Conservation (phyloP, 257 asterid species). For the Henckelia pumila region DNA sequence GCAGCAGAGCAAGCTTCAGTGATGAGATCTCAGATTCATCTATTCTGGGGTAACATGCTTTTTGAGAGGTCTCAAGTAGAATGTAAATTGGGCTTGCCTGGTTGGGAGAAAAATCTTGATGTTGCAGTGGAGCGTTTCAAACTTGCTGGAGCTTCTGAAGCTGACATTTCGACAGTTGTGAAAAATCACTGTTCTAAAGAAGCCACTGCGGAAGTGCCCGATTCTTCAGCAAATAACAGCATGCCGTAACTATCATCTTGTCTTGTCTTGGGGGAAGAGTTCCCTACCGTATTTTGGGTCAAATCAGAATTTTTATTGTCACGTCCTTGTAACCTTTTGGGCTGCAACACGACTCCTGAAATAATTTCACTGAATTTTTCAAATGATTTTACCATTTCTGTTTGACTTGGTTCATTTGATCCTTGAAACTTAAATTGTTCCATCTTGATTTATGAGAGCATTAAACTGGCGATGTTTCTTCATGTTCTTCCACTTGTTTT, state of each 20-base stretch:
- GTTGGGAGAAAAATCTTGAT: conserved; percentile 83
- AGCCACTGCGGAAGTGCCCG: conserved; percentile 28
- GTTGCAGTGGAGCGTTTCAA: conserved; percentile 73
- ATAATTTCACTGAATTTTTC: conserved; percentile 22
- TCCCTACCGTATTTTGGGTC: conserved; percentile 8
- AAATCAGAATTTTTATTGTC: conserved; percentile 23
- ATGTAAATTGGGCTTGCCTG: conserved; percentile 61
- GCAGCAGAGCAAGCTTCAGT: conserved; percentile 83
- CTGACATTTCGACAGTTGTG: conserved; percentile 69
- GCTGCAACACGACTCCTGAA: conserved; percentile 27
- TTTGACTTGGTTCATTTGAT: conserved; percentile 8
- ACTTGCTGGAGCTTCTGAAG: conserved; percentile 95
- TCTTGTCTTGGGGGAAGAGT: not conserved
- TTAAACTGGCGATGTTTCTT: not conserved
- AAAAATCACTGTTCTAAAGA: conserved; percentile 83
- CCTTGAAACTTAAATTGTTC: conserved; percentile 1
- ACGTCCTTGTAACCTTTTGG: conserved; percentile 21
- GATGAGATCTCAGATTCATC: conserved; percentile 90
- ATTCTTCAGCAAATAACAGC: not conserved
- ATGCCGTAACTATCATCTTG: not conserved
- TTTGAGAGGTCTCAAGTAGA: conserved; percentile 91
- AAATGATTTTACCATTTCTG: conserved; percentile 21
- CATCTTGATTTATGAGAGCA: conserved; percentile 24
- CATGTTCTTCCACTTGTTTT: not conserved
- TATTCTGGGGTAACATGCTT: conserved; percentile 96